Percentiles rank a stretch among this genome's conserved stretches.
phyloP scores from a whole-genome alignment of 2,329 filamentous ascomycete genomes.

The Ophioceras dolichostomum region DNA sequence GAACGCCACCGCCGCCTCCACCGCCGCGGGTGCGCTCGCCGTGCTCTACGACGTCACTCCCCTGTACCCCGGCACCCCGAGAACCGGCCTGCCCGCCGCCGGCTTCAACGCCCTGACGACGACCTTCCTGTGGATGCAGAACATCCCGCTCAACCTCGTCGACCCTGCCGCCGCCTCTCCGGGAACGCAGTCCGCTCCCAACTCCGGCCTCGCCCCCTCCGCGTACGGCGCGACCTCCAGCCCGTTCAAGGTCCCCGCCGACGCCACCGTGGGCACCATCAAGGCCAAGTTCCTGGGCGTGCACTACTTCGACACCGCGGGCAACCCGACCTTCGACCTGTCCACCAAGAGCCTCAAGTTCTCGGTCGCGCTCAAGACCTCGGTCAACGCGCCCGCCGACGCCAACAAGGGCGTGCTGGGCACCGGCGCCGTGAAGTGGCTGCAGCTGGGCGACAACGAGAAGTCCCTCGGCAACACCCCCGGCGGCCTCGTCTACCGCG shows the following conservation, averaged over 20 bases:
- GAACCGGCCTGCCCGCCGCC: slow-evolving; percentile 20
- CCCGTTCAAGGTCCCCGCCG: slow-evolving; percentile 29
- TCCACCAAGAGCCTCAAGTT: slow-evolving; percentile 24
- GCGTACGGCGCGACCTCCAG: slow-evolving; percentile 26
- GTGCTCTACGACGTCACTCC: slow-evolving; percentile 44
- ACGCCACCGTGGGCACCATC: slow-evolving; percentile 15
- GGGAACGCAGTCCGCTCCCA: slow-evolving; percentile 8
- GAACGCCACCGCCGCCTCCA: slow-evolving; percentile 15
- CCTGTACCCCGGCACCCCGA: slow-evolving; percentile 34
- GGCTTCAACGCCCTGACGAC: slow-evolving; percentile 27
- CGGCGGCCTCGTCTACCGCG: slow-evolving; percentile 35
- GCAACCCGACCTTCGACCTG: slow-evolving; percentile 49
- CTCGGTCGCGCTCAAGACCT: slow-evolving; percentile 33
- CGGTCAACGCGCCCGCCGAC: slow-evolving; percentile 35
- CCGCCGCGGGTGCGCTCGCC: slow-evolving; percentile 40
- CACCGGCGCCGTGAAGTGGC: slow-evolving; percentile 44
- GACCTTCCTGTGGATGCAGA: slow-evolving; percentile 24
- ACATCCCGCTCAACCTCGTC: slow-evolving; percentile 35
- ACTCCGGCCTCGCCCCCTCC: slow-evolving; percentile 15
- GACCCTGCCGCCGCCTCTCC: slow-evolving; percentile 13
- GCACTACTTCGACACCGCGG: slow-evolving; percentile 50
- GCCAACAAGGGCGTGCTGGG: slow-evolving; percentile 31
- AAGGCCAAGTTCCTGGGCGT: slow-evolving; percentile 37
- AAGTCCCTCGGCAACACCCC: slow-evolving; percentile 9
- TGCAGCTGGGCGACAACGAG: slow-evolving; percentile 25